Base-by-base conservation (phyloP, 345 rosid genomes). In the Passiflora organensis region DNA sequence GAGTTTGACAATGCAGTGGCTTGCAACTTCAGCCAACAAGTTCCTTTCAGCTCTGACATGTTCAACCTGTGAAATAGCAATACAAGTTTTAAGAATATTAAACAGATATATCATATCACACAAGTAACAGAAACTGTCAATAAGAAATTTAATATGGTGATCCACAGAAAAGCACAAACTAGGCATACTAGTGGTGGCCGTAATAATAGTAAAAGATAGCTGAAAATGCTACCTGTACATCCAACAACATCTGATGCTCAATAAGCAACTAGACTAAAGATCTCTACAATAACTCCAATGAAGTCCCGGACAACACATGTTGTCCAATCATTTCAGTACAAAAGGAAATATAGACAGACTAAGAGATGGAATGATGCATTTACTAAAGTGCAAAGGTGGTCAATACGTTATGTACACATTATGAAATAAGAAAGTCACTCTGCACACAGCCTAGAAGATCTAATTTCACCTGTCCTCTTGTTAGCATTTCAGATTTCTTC, bases 41-140 rank as follows among this genome's bases (percentile, higher is more conserved):
- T 90, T 83, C 72, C 97, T 85, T 82, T 90, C 97, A n/a, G 97
- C 95, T 69, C 94, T 81, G 56, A 87, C 97, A 79, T 90, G 97
- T 78, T 90, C 97, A 28, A 90, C 97, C 97, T 90, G 65, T 38
- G 49, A 55, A 73, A 62, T 23, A 48, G n/a, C 48, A 36, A 48
- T 13, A 19, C 37, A 54, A 53, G 53, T 18, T 48, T n/a, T 51
- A 51, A 60, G 56, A 23, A 37, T 14, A 59, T 4, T 13, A 48
- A 57, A 55, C 32, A 54, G 54, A 51, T 17, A 37, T 15, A 41
- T 23, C 18, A 11, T 36, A 11, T 36, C 57, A 47, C 55, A 48
- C 23, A 37, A 22, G 5, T 32, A 8, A 53, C n/a, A 36, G 2
- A n/a, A n/a, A n/a, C n/a, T n/a, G n/a, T n/a, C n/a, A n/a, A n/a